Conservation (phyloP, 139 green algal species). For the Chlamydomonas sphaeroides region DNA sequence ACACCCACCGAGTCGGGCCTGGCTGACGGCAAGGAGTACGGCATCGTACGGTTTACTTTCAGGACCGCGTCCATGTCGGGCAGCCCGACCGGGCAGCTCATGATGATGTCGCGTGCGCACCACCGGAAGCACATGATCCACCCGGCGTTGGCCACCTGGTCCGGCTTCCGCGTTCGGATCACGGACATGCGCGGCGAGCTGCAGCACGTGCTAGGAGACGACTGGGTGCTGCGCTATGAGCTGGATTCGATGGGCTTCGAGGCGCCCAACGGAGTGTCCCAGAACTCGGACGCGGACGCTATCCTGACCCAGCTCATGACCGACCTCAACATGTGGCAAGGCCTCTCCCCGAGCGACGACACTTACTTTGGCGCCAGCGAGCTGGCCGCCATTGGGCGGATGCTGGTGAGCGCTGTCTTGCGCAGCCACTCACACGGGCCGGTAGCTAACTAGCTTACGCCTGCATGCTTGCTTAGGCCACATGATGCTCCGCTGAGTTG, state of each 20-base stretch:
- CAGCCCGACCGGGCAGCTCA: background rate
- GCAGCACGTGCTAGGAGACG: background rate
- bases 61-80: slow-evolving; percentile 27
- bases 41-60: slow-evolving; percentile 20
- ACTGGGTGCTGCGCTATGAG: background rate
- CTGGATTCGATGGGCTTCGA: background rate
- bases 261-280: background rate
- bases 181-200: slow-evolving; percentile 2
- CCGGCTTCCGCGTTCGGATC: background rate
- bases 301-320: background rate
- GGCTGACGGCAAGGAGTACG: background rate
- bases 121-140: slow-evolving; percentile 32
- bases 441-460: slow-evolving; percentile 55
- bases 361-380: slow-evolving; percentile 53
- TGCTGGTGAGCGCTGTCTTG: no score
- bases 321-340: background rate
- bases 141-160: background rate
- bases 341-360: background rate
- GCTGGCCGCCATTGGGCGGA: slow-evolving; percentile 41
- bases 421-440: no score
- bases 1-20: no score
- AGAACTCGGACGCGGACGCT: background rate
- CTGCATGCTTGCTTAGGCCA: no score
- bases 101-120: slow-evolving; percentile 49
- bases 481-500: no score